phyloP scores from a whole-genome alignment of 306 rosid genomes.

The Acacia acuminata region DNA sequence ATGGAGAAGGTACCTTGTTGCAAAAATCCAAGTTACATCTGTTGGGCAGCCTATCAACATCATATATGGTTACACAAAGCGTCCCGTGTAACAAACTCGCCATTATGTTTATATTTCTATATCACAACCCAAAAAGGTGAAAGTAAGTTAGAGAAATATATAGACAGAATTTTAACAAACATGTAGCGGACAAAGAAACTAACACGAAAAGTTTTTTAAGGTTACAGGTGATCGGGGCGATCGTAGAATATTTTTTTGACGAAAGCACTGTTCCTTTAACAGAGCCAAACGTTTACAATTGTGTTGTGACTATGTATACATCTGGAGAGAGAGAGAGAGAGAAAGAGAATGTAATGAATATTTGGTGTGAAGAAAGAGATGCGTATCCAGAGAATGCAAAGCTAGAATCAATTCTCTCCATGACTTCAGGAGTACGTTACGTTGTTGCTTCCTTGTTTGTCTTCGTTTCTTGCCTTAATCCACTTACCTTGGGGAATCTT shows the following conservation, averaged over 20 bases:
- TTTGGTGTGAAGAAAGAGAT: conserved; percentile 45
- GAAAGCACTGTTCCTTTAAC: background rate
- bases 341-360: conserved; percentile 8
- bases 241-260: background rate
- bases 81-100: background rate
- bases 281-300: background rate
- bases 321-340: background rate
- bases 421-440: conserved; percentile 9
- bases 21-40: background rate
- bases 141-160: background rate
- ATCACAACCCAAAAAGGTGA: background rate
- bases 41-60: conserved; percentile 9
- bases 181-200: background rate
- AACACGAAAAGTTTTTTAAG: background rate
- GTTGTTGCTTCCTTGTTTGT: background rate
- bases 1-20: conserved; percentile 8
- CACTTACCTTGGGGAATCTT: background rate
- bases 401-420: conserved; percentile 46
- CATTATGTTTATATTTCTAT: background rate
- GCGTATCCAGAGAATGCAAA: conserved; percentile 24
- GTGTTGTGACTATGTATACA: background rate
- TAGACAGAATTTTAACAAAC: background rate
- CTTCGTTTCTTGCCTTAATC: background rate
- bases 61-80: background rate
- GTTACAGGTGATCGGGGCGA: background rate